These are phyloP conservation scores for Buddleja alternifolia DNA, from an alignment of 257 asterid genomes.

Conservation along the genomic window DNA sequence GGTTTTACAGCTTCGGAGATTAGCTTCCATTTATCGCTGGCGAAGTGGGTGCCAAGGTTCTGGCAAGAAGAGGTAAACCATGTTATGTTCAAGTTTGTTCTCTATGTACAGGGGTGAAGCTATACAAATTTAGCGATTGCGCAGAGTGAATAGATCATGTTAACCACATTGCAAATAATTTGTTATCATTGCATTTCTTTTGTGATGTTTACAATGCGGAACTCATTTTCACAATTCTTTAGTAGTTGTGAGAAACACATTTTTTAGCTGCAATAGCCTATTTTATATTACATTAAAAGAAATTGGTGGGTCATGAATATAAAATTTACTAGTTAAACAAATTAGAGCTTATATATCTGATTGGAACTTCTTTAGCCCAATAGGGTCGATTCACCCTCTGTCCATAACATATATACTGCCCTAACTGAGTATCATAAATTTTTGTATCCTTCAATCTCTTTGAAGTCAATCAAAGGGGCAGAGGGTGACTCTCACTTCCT, in stretches of 20 bases:
- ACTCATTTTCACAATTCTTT: background rate
- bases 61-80: conserved; percentile 83
- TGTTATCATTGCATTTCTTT: background rate
- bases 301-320: background rate
- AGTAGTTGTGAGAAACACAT: background rate
- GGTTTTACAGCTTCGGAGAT: conserved; percentile 59
- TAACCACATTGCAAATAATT: background rate
- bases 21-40: conserved; percentile 83
- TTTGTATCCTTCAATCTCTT: background rate
- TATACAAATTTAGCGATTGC: background rate
- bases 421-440: too few species aligned
- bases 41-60: conserved; percentile 76
- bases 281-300: background rate
- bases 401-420: too few species aligned
- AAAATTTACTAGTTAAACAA: background rate
- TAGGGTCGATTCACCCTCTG: background rate
- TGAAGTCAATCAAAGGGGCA: background rate
- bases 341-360: background rate
- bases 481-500: background rate
- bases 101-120: conserved; percentile 8
- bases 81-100: conserved; percentile 19
- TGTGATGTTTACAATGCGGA: background rate
- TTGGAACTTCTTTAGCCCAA: background rate
- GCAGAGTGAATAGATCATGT: background rate
- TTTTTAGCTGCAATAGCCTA: background rate